Base-by-base conservation (phyloP, 139 green algal species). In the Medakamo hakoo region DNA sequence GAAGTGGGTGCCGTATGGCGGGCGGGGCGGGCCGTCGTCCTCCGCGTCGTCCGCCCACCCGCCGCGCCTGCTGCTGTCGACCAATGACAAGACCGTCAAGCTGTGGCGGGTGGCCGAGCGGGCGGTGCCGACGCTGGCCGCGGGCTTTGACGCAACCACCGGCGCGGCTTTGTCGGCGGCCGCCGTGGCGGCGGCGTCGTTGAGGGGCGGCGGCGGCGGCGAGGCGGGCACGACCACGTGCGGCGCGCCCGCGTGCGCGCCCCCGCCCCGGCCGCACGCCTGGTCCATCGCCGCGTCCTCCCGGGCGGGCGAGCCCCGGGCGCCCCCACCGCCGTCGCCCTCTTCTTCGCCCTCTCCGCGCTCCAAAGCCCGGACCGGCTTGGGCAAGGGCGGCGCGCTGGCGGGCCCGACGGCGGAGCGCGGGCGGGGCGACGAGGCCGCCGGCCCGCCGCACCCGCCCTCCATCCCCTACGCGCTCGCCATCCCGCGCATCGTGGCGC, bases 81-180 rank as follows among this genome's bases (percentile, higher is more conserved):
- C 89, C 5, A 95, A 95, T 63, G 89, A 99, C 77, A 99, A 99
- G 71, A 98, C 91, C 18, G 84, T 99, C 71, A 98, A 98, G 81
- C 80, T 99, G 1, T 99, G 93, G 93, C 95, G 94, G 80, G 88
- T 95, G 63, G 14, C 29, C 9, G 5, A 21, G 30, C 23, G 27
- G 64, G 30, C 24, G 22, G 60, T 64, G 14, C 29, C 59, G 32
- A 65, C 58, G 62, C 31, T 66, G 61, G 40, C 61, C 9, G n/a
- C n/a, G n/a, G 16, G 23, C 4, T 27, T 59, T 14, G 19, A 29
- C 55, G 22, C 55, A 4, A 24, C 14, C 30, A 40, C 25, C 59
- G 21, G 59, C 29, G n/a, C n/a, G n/a, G n/a, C n/a, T n/a, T 40
- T 62, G 24, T 30, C 60, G 14, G 27, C 14, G 21, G 27, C 24